These are phyloP conservation scores for Trichomonascus vanleenenianus DNA, from an alignment of 805 yeast species.

Conservation along the genomic window DNA sequence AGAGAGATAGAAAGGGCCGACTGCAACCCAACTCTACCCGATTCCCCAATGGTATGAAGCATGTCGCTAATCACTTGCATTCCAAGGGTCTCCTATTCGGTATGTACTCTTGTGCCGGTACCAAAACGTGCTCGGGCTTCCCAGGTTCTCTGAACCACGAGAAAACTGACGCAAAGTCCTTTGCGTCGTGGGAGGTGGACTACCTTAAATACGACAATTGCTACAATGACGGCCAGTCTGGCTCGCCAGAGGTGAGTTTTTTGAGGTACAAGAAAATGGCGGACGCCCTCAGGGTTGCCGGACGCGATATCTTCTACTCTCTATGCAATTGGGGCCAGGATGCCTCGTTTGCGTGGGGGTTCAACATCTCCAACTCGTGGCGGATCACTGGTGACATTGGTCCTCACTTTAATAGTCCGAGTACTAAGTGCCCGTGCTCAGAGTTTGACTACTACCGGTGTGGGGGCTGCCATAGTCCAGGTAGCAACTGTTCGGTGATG, in stretches of 20 bases:
- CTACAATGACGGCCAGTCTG: conserved; percentile 20
- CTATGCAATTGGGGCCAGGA: conserved; percentile 27
- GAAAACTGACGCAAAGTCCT: conserved; percentile 21
- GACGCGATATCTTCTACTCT: conserved; percentile 23
- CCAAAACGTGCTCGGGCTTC: conserved; percentile 23
- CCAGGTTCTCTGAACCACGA: conserved; percentile 23
- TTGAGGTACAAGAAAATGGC: conserved; percentile 21
- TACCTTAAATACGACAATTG: conserved; percentile 26
- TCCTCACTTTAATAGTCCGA: conserved; percentile 3
- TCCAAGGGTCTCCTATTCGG: conserved; percentile 20
- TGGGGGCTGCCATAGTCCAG: conserved; percentile 23
- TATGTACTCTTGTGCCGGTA: conserved; percentile 26
- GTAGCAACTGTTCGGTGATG: conserved; percentile 22
- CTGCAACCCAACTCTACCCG: conserved; percentile 18
- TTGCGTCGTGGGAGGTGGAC: conserved; percentile 23
- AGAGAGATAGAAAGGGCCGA: conserved; percentile 13
- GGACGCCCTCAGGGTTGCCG: conserved; percentile 22
- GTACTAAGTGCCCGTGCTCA: conserved; percentile 21
- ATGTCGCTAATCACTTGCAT: conserved; percentile 20
- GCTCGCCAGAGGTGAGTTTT: conserved; percentile 18
- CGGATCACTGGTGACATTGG: conserved; percentile 22
- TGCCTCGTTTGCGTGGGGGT: conserved; percentile 21
- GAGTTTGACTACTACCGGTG: conserved; percentile 20
- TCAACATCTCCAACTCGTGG: conserved; percentile 22
- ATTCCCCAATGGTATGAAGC: conserved; percentile 23